Percentiles rank a stretch among this genome's conserved stretches.
phyloP scores from a whole-genome alignment of 768 basidiomycete species.

The Hygrocybe punicea region DNA sequence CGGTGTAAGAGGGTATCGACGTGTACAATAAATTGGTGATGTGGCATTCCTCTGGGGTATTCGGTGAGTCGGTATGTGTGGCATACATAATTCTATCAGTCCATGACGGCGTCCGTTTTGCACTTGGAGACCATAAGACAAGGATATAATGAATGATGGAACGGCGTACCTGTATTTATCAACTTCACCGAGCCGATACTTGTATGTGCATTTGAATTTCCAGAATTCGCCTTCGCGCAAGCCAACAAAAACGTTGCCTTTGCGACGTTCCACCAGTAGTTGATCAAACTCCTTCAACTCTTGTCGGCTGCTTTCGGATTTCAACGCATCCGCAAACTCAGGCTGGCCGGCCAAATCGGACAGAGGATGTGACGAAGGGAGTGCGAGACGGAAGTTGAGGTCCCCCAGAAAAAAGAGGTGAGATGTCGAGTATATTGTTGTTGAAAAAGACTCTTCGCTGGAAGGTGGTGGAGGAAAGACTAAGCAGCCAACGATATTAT shows the following conservation, averaged over 20 bases:
- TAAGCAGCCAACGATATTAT: constrained; percentile 74
- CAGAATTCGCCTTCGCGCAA: constrained; percentile 85
- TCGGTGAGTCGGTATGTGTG: constrained; percentile 63
- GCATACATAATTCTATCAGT: constrained; percentile 90
- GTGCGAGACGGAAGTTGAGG: constrained; percentile 82
- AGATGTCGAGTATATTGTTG: constrained; percentile 78
- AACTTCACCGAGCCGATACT: constrained; percentile 76
- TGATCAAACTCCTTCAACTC: constrained; percentile 72
- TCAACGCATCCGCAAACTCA: constrained; percentile 43
- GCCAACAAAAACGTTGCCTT: constrained; percentile 64
- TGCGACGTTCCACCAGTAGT: constrained; percentile 57
- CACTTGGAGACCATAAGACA: constrained; percentile 34
- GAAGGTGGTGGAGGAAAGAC: constrained; percentile 61
- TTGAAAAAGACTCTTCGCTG: constrained; percentile 36
- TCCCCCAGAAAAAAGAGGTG: constrained; percentile 94
- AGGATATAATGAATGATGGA: neutral
- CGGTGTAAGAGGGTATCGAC: constrained; percentile 75
- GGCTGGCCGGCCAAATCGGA: constrained; percentile 28
- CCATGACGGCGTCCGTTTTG: constrained; percentile 80
- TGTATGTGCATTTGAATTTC: constrained; percentile 89
- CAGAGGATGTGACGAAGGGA: constrained; percentile 55
- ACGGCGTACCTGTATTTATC: constrained; percentile 71
- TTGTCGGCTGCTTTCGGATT: constrained; percentile 52
- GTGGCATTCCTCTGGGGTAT: constrained; percentile 46
- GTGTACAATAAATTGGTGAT: constrained; percentile 73